Base-by-base conservation (phyloP, 2,329 filamentous ascomycete genomes). In the Waltergamsia citrina region DNA sequence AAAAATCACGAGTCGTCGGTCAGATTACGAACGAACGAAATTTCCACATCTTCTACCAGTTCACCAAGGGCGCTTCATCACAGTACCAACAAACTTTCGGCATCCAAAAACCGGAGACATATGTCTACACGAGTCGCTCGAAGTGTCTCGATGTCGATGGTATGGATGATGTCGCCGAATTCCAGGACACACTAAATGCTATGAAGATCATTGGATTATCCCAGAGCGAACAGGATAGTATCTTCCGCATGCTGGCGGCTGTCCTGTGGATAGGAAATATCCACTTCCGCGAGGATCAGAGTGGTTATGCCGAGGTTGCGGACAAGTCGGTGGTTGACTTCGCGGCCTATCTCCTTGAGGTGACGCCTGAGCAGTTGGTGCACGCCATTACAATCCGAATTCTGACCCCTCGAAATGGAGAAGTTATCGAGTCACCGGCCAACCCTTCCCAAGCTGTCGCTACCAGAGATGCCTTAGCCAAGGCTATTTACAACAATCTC, bases 21-120 rank as follows among this genome's bases (percentile, higher is more conserved):
- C 92, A 96, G 64, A 96, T 96, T 47, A 70, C 66, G 38, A 94
- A 95, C 56, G 92, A 98, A 70, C 78, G 92, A 47, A 96, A 94
- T 62, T 98, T 98, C 60, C 92, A 98, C 62, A 96, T 98, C 50
- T 98, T 98, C 59, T 98, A 98, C 62, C 92, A 98, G 59, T 95
- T 96, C 59, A 85, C 92, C 30, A 98, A 96, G 62, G 87, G 85
- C 4, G 90, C 90, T 8, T 83, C 87, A n/a, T 71, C 81, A 45
- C 76, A 81, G 38, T 93, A 96, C 59, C 73, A 86, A 54, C 78
- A 92, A 50, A 78, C 69, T n/a, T 95, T 85, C 52, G 92, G 92
- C 33, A 69, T 98, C 15, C 90, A 96, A 56, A 81, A 82, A 47
- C 92, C 92, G 17, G 84, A 94, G 50, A 85, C 87, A 22, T 98